phyloP scores from a whole-genome alignment of 192 early-diverging fungal species.

The Spinellus fusiger region DNA sequence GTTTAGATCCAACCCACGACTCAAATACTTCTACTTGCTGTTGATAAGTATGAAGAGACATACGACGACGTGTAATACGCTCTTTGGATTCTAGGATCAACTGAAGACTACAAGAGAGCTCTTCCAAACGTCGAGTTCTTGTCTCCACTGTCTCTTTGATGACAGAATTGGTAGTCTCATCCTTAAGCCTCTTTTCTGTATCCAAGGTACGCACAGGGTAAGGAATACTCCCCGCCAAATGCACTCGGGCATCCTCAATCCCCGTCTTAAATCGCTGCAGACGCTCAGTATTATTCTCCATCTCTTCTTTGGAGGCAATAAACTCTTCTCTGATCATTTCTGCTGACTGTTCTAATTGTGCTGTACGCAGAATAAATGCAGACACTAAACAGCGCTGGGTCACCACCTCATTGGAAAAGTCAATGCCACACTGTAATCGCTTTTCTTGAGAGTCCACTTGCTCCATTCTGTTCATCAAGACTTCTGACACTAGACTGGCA shows the following conservation, averaged over 20 bases:
- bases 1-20: constrained; percentile 15
- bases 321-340: constrained; percentile 23
- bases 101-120: constrained; percentile 13
- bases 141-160: constrained; percentile 20
- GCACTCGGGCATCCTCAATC: constrained; percentile 7
- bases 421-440: neutral
- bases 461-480: constrained; percentile 8
- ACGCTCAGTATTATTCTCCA: constrained; percentile 5
- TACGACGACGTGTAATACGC: constrained; percentile 22
- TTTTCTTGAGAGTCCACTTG: neutral
- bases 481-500: constrained; percentile 3
- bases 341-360: constrained; percentile 17
- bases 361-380: constrained; percentile 16
- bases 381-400: constrained; percentile 12
- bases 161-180: constrained; percentile 20
- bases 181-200: constrained; percentile 4
- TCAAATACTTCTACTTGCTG: constrained; percentile 16
- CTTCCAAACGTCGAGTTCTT: constrained; percentile 10
- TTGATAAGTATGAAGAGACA: constrained; percentile 16
- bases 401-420: constrained; percentile 20
- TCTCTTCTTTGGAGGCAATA: constrained; percentile 7
- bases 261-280: constrained; percentile 15
- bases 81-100: constrained; percentile 19
- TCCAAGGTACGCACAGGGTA: constrained; percentile 14
- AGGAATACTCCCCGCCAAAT: constrained; percentile 1